Evolutionary conservation across 148 eudicot genomes (phyloP).

Genomic region (Vaccinium corymbosum): DNA sequence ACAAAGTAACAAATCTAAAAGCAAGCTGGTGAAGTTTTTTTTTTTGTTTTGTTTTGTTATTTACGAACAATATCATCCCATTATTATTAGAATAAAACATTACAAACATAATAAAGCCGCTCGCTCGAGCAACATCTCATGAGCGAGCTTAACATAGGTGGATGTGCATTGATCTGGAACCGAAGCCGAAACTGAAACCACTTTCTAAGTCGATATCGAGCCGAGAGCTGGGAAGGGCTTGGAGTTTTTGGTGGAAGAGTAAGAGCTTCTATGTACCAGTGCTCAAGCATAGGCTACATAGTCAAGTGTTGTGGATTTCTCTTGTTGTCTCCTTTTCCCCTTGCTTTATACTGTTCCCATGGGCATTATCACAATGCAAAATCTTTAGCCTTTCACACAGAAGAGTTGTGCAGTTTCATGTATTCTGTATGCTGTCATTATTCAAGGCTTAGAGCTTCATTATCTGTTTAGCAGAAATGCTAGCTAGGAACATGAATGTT

Average conservation of each 20-base stretch:
- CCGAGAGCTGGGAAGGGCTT: slow-evolving; percentile 50
- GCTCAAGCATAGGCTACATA: slow-evolving; percentile 22
- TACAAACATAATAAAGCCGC: no score
- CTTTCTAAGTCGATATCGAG: slow-evolving; percentile 53
- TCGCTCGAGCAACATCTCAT: no score
- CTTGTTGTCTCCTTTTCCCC: slow-evolving; percentile 21
- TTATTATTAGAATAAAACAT: no score
- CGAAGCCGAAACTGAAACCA: slow-evolving; percentile 33
- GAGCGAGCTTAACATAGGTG: background rate
- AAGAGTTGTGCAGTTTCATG: slow-evolving; percentile 35
- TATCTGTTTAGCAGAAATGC: background rate
- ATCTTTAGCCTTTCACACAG: background rate
- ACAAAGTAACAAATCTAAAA: no score
- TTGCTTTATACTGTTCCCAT: slow-evolving; percentile 17
- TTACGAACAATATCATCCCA: no score
- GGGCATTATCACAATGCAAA: background rate
- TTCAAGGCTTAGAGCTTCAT: background rate
- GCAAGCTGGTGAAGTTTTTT: no score
- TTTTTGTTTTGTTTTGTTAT: no score
- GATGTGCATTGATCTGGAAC: slow-evolving; percentile 20
- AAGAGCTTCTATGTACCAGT: slow-evolving; percentile 53
- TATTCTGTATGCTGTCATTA: background rate
- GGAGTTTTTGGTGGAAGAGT: slow-evolving; percentile 67
- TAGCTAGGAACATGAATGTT: no score
- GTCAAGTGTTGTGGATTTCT: slow-evolving; percentile 24